Base-by-base conservation (phyloP, 2,329 filamentous ascomycete genomes). In the Colletotrichum cereale region DNA sequence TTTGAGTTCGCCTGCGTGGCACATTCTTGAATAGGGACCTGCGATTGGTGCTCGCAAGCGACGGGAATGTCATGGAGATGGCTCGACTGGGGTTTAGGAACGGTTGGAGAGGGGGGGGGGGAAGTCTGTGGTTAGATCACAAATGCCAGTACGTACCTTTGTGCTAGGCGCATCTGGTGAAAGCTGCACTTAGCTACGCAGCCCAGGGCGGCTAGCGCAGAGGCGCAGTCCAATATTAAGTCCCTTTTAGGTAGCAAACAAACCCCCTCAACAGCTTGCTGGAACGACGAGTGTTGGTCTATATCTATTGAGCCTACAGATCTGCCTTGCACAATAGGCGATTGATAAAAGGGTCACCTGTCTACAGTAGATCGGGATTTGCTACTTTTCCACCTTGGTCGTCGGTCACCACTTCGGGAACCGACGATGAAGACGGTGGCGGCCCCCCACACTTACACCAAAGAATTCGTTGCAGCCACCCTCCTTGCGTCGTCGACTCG, bases 41-140 rank as follows among this genome's bases (percentile, higher is more conserved):
- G 53, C 69, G 12, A 72, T 72, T 72, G 69, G 69, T 60, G 47
- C n/a, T 40, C 24, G 7, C 52, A 47, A 58, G 68, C 52, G 65
- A 63, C 24, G 24, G 53, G 44, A 55, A 47, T 72, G 58, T 64
- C 44, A 47, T 34, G 53, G 47, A 34, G 57, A 29, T 11, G 63
- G 24, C 5, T 38, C 48, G 2, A 57, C 50, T 42, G 47, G 44
- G 40, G 29, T 57, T 18, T 34, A 67, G 42, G 55, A 36, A n/a
- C 34, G 24, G 34, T 40, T 36, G 31, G 16, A 24, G 34, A 29
- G 47, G 48, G 56, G 18, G 18, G 34, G 16, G 36, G 47, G 16
- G 34, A 29, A 18, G 18, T 16, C 38, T 1, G 24, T 14, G 6
- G n/a, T 29, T n/a, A 64, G 60, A 26, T 38, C 36, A 29, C 53